Base-by-base conservation (phyloP, 169 alveolate genomes). In the Plasmodium gaboni region DNA sequence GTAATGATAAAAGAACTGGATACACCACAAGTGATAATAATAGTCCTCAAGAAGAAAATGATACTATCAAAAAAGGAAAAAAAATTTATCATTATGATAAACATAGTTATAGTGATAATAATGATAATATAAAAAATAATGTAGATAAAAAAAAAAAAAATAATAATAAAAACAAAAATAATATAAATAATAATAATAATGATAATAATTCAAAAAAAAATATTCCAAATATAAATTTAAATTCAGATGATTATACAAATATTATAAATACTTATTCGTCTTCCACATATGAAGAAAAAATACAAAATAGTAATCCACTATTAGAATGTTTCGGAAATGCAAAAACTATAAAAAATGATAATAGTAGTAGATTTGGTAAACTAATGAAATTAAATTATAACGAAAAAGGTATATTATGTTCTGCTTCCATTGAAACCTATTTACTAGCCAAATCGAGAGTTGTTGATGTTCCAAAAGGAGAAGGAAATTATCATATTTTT, bases 271-370 rank as follows among this genome's bases (percentile, higher is more conserved):
- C 46, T 6, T 38, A 5, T 38, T 38, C 46, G 2, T 53, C 61
- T 6, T 68, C 85, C 5, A 60, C 92, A 6, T 86, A 86, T 71
- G 92, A 94, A 72, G 96, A 94, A 15, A 93, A 93, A 59, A 90
- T 97, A 28, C 91, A 98, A 46, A 98, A 96, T 74, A 98, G 99
- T 72, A 98, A 98, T 93, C 99, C 99, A 15, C 91, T 99, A 10
- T 93, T 98, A 87, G 99, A 98, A 93, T 98, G 99, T 46, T 98
- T 99, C 87, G 99, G 99, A 44, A 98, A 99, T 95, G 99, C 99
- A 0, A 97, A 97, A 92, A 98, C 99, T 13, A 92, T 98, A 28
- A 96, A 98, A 87, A 99, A 99, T 93, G 98, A 97, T 93, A 99
- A 99, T 95, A 96, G 99, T 26, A 95, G 99, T 83, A 95, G 99